A percentile compares a stretch with the other conserved stretches of the same genome.
phyloP scores from a whole-genome alignment of 371 early-diverging fungal genomes.

The Sanchytrium tribonematis region DNA sequence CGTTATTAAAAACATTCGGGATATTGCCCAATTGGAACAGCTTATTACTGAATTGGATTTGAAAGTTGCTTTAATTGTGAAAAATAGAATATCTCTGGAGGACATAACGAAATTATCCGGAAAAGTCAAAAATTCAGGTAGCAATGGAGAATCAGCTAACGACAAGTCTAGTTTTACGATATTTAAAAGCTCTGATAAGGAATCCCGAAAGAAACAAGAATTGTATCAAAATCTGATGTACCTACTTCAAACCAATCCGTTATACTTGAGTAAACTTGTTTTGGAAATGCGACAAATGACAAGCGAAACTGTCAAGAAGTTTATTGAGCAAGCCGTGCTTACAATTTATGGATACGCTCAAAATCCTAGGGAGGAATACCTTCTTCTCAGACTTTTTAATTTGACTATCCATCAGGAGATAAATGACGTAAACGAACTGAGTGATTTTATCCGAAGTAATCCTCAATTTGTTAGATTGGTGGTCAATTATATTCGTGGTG shows the following conservation, averaged over 20 bases:
- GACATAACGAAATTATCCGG: constrained; percentile 36
- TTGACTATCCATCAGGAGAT: constrained; percentile 33
- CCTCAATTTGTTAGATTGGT: constrained; percentile 82
- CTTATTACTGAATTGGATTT: constrained; percentile 66
- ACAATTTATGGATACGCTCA: constrained; percentile 89
- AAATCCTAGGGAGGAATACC: constrained; percentile 80
- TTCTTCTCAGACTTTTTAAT: constrained; percentile 75
- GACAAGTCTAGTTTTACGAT: constrained; percentile 11
- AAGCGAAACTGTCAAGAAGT: constrained; percentile 31
- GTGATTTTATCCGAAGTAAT: constrained; percentile 72
- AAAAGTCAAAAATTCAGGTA: constrained; percentile 18
- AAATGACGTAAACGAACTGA: constrained; percentile 39
- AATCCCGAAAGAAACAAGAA: constrained; percentile 36
- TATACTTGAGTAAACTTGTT: constrained; percentile 56
- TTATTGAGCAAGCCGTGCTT: constrained; percentile 61
- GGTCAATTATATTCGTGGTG: constrained; percentile 55
- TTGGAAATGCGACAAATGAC: constrained; percentile 36
- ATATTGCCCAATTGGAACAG: constrained; percentile 51
- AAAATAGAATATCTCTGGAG: constrained; percentile 79
- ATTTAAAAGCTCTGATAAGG: constrained; percentile 48
- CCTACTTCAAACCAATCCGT: constrained; percentile 77
- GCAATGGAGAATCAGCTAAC: constrained; percentile 20
- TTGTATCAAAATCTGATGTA: constrained; percentile 78
- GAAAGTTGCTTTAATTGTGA: constrained; percentile 80
- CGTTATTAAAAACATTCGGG: constrained; percentile 58